These are phyloP conservation scores for Aspergillus tamarii DNA, from an alignment of 2,329 filamentous ascomycete genomes.

Conservation along the genomic window DNA sequence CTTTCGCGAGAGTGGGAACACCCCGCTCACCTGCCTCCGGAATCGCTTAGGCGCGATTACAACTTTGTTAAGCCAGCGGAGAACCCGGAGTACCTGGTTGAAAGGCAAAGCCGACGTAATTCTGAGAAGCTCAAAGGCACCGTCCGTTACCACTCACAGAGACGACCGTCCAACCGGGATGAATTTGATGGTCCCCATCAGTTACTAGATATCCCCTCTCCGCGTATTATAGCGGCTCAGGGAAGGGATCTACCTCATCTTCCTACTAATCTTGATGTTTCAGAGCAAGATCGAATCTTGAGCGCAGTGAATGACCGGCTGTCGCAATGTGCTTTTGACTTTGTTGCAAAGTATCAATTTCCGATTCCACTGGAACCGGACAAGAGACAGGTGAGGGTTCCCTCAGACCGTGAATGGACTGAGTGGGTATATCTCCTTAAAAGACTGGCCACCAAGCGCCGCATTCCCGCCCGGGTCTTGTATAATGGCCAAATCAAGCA, in stretches of 20 bases:
- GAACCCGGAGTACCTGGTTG: slow-evolving; percentile 40
- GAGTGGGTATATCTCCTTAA: slow-evolving; percentile 91
- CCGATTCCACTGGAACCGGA: slow-evolving; percentile 82
- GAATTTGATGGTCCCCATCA: slow-evolving; percentile 89
- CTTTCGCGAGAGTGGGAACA: slow-evolving; percentile 41
- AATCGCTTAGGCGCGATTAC: slow-evolving; percentile 37
- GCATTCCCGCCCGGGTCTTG: slow-evolving; percentile 79
- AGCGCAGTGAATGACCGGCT: slow-evolving; percentile 81
- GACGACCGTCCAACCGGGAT: slow-evolving; percentile 78
- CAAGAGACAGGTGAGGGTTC: slow-evolving; percentile 74
- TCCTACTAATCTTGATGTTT: slow-evolving; percentile 78
- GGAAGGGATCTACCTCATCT: slow-evolving; percentile 80
- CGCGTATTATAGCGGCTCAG: slow-evolving; percentile 72
- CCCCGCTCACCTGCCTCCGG: slow-evolving; percentile 33
- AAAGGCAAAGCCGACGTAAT: slow-evolving; percentile 37
- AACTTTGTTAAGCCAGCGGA: slow-evolving; percentile 37
- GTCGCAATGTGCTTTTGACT: slow-evolving; percentile 85
- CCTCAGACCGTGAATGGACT: slow-evolving; percentile 83
- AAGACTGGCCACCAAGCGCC: slow-evolving; percentile 79
- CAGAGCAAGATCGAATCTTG: slow-evolving; percentile 82
- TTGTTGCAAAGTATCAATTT: slow-evolving; percentile 89
- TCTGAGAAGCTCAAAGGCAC: slow-evolving; percentile 35
- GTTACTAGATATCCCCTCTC: slow-evolving; percentile 72
- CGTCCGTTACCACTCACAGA: slow-evolving; percentile 53
- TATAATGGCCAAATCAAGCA: slow-evolving; percentile 93